Base-by-base conservation (phyloP, 495 filamentous ascomycete genomes). In the Bathelium albidoporum region DNA sequence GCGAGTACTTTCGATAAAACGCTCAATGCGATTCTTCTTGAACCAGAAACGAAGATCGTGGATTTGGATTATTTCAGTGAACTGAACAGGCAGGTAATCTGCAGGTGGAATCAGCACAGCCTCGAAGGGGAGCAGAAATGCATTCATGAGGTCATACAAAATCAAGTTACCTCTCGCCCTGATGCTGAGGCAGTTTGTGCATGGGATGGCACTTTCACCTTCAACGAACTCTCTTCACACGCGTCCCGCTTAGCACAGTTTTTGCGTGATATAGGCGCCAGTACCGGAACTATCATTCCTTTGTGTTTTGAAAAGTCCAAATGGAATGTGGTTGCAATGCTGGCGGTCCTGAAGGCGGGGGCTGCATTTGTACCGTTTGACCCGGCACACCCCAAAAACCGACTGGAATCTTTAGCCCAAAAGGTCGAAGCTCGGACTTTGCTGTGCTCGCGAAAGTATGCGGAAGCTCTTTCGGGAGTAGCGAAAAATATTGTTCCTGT, bases 241-340 rank as follows among this genome's bases (percentile, higher is more conserved):
- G 63, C 66, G 20, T 60, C 44, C 29, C 60, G 61, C 16, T n/a
- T 68, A 10, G 64, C 66, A 32, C 43, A 43, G 32, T 39, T 62
- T 20, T 58, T 71, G 20, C 26, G 52, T 26, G 34, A 63, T 12
- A 29, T 74, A 0, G 80, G 81, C 1, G 77, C 83, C 29, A 73
- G 77, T 2, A 73, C 79, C 1, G 81, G 80, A 69, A 69, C 68
- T 28, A 69, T 79, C 26, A 81, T 86, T 55, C 79, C 77, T 2
- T 70, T 84, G 20, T 83, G 78, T 65, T 84, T 85, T 45, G 79
- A 82, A 32, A 80, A 80, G 61, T 77, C 76, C 14, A 72, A 68
- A 69, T 80, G 77, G 77, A 70, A 70, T 20, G 53, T 74, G 0
- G 76, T 80, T 26, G 71, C 74, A 7, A 71, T 76, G 59, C 65